Evolutionary conservation across 2,329 filamentous ascomycete genomes (phyloP).

Genomic region (Trichoderma atrobrunneum): DNA sequence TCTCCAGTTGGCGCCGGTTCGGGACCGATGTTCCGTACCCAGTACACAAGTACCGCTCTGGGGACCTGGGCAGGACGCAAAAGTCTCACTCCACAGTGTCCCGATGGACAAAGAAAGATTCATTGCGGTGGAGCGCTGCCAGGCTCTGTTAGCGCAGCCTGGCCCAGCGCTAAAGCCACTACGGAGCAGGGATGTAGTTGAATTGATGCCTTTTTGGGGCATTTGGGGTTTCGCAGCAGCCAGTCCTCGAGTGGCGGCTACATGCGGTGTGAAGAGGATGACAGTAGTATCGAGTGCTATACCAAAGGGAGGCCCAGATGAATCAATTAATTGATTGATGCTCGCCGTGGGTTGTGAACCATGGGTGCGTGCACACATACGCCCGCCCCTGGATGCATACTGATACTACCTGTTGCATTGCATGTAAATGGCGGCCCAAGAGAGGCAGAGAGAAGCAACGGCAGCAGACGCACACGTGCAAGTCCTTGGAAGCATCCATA

Average conservation of each 20-base stretch:
- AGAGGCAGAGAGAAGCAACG: background rate
- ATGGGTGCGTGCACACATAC: slow-evolving; percentile 7
- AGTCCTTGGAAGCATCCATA: background rate
- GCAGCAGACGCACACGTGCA: background rate
- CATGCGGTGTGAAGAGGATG: slow-evolving; percentile 1
- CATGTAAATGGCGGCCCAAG: background rate
- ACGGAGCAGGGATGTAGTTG: background rate
- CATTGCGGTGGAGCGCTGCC: slow-evolving; percentile 18
- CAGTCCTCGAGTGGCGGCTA: background rate
- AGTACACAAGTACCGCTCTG: slow-evolving; percentile 8
- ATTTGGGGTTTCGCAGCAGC: background rate
- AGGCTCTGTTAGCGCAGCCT: slow-evolving; percentile 11
- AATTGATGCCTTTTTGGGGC: slow-evolving; percentile 11
- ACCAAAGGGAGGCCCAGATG: background rate
- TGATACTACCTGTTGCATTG: background rate
- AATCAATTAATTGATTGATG: background rate
- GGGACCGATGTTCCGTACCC: background rate
- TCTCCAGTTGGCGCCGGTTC: too few species aligned
- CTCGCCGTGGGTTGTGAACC: background rate
- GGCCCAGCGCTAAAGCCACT: background rate
- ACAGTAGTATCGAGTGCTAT: background rate
- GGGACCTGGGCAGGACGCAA: slow-evolving; percentile 11
- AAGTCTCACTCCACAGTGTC: slow-evolving; percentile 19
- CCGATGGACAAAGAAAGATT: slow-evolving; percentile 2
- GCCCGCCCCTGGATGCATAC: background rate